Evolutionary conservation across 495 filamentous ascomycete species (phyloP), one percentile per base, ranked within the genome.

Genomic region (Mycothermus thermophilus): DNA sequence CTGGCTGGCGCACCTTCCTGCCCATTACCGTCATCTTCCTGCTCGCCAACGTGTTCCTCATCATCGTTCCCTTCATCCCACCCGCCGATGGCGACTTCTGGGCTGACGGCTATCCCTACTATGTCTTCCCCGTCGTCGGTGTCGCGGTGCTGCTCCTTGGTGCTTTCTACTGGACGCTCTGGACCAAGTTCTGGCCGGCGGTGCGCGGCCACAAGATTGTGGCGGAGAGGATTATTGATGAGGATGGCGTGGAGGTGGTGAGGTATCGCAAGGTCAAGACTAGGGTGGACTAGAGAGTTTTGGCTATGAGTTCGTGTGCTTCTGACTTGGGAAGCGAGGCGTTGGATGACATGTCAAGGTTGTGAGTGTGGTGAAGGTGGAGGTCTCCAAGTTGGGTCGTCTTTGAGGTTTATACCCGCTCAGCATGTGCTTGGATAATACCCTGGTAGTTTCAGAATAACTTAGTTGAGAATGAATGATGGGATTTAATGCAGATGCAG

Each of bases 41-140:
- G n/a, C 48, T 67, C 28, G 60, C 59, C 41, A 62, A 71, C 34
- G 50, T 61, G 27, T 68, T 66, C 41, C 59, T 70, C 40, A 60
- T 63, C 19, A 52, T 68, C 28, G 62, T 69, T 30, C 66, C 66
- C 6, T 61, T 70, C 37, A 61, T 69, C 22, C 68, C 68, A 6
- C 67, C 65, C 2, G 34, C 34, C 16, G 54, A 62, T 32, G 62
- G 65, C 14, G 55, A 59, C 41, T 62, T 63, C 48, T 63, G 66
- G 28, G 63, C 63, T 17, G 48, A 62, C 13, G 55, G 54, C 8
- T 62, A 69, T 12, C 68, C 68, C 13, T 70, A 68, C 43, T 70
- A 60, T 36, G 46, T 68, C 9, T 67, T 68, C 46, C 65, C 65
- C 10, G 63, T 70, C 5, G 66, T 71, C 9, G 67, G 65, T 25